Evolutionary conservation across 257 asterid genomes (phyloP), one percentile per base, ranked within the genome.

Genomic region (Prunella vulgaris): DNA sequence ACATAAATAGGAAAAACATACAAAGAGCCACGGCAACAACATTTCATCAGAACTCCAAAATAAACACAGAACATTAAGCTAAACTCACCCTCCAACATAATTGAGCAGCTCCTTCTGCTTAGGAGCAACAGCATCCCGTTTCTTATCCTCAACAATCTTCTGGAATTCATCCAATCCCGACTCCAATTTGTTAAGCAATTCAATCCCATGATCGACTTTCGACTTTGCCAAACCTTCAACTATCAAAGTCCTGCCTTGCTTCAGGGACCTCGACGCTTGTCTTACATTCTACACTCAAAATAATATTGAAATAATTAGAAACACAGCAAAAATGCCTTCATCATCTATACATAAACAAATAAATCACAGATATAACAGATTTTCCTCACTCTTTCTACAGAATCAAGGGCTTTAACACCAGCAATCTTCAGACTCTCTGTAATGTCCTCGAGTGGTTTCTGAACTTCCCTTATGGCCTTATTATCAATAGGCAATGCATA

Each of bases 391-490:
- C 99, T 84, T 75, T 91, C 99, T 3, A 84, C 93, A 49, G 97
- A 85, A 80, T 89, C 97, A 71, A 94, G 88, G 7, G 96, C 97
- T 71, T 83, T 94, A 52, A 75, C 78, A 42, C 99, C 96, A 40
- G 97, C 80, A 84, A 89, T 59, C 78, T 89, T 94, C 13, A 94
- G 90, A 80, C 99, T 94, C 0, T 91, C 99, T 0, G 96, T 86
- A 64, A 94, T 91, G 81, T 94, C 97, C 78, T 94, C 99, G 10
- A 94, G 96, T 3, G 99, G 99, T 84, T 87, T 94, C 72, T 94
- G 99, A 70, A 94, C 99, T 68, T 89, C 97, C 78, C 99, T 80
- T 71, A 94, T 89, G 3, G 99, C 97, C 81, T 91, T 94, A 72
- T 91, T 94, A 62, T 94, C 81, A 32, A 94, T 91, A 35, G 99